These are phyloP conservation scores for Quercus ilex DNA, from an alignment of 306 rosid genomes.

Conservation along the genomic window DNA sequence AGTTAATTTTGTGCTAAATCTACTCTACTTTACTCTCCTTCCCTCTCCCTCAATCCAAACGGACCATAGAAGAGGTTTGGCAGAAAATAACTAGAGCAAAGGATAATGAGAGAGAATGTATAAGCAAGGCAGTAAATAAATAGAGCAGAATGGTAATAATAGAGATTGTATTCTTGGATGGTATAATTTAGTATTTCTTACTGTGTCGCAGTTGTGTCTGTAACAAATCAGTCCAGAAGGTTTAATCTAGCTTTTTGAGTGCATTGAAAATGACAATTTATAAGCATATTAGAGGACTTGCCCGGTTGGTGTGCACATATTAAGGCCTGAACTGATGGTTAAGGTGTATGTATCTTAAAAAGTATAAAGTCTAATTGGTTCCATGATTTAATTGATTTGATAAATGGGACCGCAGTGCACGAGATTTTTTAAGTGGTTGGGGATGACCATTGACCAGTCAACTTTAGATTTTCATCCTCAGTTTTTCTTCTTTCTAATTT, in stretches of 20 bases:
- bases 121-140: no score
- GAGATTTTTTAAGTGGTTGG: neutral
- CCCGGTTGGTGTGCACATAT: conserved; percentile 2
- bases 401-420: neutral
- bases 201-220: no score
- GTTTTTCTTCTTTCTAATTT: neutral
- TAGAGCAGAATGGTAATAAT: no score
- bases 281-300: neutral
- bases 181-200: no score
- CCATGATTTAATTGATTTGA: neutral
- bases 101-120: no score
- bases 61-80: no score
- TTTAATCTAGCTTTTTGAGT: neutral
- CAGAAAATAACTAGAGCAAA: no score
- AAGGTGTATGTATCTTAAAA: neutral
- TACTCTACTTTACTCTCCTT: no score
- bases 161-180: no score
- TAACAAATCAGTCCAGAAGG: neutral
- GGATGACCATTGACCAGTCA: neutral
- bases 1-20: no score
- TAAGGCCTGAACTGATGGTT: neutral
- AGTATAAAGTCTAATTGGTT: neutral
- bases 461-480: neutral
- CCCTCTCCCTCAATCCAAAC: no score
- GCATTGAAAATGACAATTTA: conserved; percentile 4